Evolutionary conservation across 2,329 filamentous ascomycete genomes (phyloP).

Genomic region (Beauveria bassiana): DNA sequence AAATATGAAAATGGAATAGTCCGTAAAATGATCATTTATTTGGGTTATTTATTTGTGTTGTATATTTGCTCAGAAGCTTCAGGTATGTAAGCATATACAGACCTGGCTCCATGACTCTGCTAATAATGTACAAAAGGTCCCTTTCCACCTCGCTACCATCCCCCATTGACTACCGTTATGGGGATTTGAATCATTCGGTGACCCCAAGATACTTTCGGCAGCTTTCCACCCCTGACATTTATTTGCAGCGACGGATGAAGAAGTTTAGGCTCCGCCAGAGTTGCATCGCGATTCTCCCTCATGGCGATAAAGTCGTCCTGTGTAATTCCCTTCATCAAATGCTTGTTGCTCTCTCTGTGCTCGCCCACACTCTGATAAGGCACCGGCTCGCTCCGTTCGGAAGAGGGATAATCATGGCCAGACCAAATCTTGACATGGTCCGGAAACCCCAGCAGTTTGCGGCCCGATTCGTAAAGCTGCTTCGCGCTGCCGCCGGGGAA

Average conservation of each 20-base stretch:
- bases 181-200: not conserved
- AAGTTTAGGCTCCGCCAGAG: slow-evolving; percentile 33
- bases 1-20: too few species aligned
- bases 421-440: slow-evolving; percentile 37
- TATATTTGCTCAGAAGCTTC: too few species aligned
- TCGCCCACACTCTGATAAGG: slow-evolving; percentile 34
- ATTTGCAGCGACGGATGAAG: slow-evolving; percentile 40
- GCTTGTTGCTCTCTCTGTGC: slow-evolving; percentile 35
- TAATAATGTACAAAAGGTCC: not conserved
- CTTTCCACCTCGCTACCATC: not conserved
- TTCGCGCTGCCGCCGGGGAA: slow-evolving; percentile 40
- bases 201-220: slow-evolving; percentile 27
- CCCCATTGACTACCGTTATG: not conserved
- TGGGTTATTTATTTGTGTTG: too few species aligned
- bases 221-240: slow-evolving; percentile 39
- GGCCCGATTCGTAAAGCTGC: slow-evolving; percentile 32
- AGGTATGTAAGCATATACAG: too few species aligned
- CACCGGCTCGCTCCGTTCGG: slow-evolving; percentile 22
- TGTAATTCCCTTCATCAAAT: slow-evolving; percentile 30
- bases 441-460: slow-evolving; percentile 31
- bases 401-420: slow-evolving; percentile 43
- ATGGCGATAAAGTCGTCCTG: slow-evolving; percentile 34
- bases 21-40: too few species aligned
- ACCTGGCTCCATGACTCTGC: not conserved
- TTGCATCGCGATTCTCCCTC: slow-evolving; percentile 32